Percentiles rank a stretch among this genome's conserved stretches.
Evolutionary conservation across 768 basidiomycete species (phyloP).

Genomic region (Mycena pura): DNA sequence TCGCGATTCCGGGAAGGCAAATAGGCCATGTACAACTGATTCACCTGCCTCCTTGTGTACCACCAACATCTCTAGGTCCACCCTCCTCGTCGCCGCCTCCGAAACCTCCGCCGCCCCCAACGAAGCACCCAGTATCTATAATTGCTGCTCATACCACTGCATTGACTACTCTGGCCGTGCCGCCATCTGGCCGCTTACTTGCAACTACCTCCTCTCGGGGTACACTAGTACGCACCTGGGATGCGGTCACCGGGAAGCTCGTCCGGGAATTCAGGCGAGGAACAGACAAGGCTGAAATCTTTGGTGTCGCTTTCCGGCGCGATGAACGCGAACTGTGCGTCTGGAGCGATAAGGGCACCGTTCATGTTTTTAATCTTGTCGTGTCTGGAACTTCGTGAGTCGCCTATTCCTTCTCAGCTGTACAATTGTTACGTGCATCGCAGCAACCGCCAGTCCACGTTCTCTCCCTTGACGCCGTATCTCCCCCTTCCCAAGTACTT

Average conservation of each 20-base stretch:
- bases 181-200: slow-evolving; percentile 78
- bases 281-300: slow-evolving; percentile 89
- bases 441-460: slow-evolving; percentile 85
- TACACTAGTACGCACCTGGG: slow-evolving; percentile 90
- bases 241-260: slow-evolving; percentile 73
- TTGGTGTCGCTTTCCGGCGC: slow-evolving; percentile 85
- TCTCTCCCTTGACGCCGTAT: slow-evolving; percentile 81
- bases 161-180: slow-evolving; percentile 78
- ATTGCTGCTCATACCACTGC: slow-evolving; percentile 85
- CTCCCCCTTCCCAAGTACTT: slow-evolving; percentile 90
- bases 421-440: slow-evolving; percentile 4
- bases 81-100: slow-evolving; percentile 58
- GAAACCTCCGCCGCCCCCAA: slow-evolving; percentile 61
- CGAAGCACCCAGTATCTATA: slow-evolving; percentile 76
- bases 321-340: slow-evolving; percentile 89
- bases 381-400: slow-evolving; percentile 72
- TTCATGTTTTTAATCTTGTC: slow-evolving; percentile 85
- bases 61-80: slow-evolving; percentile 62
- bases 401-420: neutral
- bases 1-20: slow-evolving; percentile 86
- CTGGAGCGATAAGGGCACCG: slow-evolving; percentile 95
- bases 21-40: slow-evolving; percentile 88
- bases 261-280: slow-evolving; percentile 84
- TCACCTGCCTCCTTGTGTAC: slow-evolving; percentile 80
- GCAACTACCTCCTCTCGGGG: slow-evolving; percentile 87